These are phyloP conservation scores for Orbilia brochopaga DNA, from an alignment of 2,329 filamentous ascomycete genomes.

Conservation along the genomic window DNA sequence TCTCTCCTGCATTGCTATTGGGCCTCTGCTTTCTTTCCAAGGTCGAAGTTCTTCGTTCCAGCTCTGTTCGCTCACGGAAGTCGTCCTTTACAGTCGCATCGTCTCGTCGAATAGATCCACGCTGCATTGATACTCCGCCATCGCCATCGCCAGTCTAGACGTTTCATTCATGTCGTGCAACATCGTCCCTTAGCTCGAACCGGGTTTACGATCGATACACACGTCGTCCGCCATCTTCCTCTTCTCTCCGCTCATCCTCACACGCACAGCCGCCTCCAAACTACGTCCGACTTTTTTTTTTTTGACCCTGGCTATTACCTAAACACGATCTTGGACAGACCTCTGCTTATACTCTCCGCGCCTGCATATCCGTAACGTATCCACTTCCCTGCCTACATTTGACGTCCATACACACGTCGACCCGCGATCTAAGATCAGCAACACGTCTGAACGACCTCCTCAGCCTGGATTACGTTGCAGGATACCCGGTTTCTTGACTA, in stretches of 20 bases:
- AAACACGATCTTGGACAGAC: conserved; percentile 2
- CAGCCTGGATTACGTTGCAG: conserved; percentile 14
- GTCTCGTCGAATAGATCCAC: conserved; percentile 43
- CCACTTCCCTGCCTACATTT: conserved; percentile 19
- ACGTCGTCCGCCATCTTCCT: conserved; percentile 12
- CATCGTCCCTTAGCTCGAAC: conserved; percentile 29
- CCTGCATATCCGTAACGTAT: conserved; percentile 45
- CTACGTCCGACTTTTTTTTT: not conserved
- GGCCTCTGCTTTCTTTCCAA: conserved; percentile 19
- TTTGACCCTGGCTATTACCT: conserved; percentile 3
- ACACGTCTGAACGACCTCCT: not conserved
- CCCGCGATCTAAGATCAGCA: conserved; percentile 5
- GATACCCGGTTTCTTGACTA: conserved; percentile 1
- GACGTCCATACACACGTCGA: not conserved
- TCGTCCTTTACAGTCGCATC: conserved; percentile 44
- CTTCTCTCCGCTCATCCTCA: conserved; percentile 19
- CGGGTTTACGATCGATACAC: conserved; percentile 12
- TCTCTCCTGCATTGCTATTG: conserved; percentile 49
- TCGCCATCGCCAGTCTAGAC: conserved; percentile 35
- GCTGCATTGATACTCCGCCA: conserved; percentile 41
- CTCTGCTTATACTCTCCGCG: conserved; percentile 14
- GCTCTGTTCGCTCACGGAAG: conserved; percentile 32
- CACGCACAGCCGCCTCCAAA: conserved; percentile 33
- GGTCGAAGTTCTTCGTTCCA: conserved; percentile 16
- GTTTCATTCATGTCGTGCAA: conserved; percentile 39